Conservation (phyloP, 2,329 filamentous ascomycete genomes). For the Paecilomyces niveus region DNA sequence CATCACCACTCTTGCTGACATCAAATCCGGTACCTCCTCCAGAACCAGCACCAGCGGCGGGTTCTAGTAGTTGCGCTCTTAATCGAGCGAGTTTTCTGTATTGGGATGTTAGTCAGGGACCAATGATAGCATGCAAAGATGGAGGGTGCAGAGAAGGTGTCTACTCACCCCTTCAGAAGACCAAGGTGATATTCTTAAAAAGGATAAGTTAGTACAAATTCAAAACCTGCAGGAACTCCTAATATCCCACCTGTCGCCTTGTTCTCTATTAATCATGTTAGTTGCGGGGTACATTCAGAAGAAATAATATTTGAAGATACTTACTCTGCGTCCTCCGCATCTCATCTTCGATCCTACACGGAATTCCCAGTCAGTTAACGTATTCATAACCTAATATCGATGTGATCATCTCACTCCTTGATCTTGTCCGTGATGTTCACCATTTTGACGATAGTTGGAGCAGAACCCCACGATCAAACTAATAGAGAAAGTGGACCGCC, state of each 20-base stretch:
- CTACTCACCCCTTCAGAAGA: slow-evolving; percentile 80
- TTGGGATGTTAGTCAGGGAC: slow-evolving; percentile 12
- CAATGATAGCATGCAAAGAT: background rate
- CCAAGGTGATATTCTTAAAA: slow-evolving; percentile 89
- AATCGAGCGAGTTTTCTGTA: slow-evolving; percentile 90
- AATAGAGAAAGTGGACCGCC: background rate
- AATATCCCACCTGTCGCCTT: slow-evolving; percentile 82
- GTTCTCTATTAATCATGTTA: slow-evolving; percentile 62
- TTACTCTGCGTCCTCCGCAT: slow-evolving; percentile 98
- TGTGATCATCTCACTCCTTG: slow-evolving; percentile 68
- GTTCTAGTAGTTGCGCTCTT: slow-evolving; percentile 89
- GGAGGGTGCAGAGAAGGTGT: background rate
- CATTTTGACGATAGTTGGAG: slow-evolving; percentile 51
- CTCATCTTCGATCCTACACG: slow-evolving; percentile 90
- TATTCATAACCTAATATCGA: background rate
- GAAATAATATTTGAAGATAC: slow-evolving; percentile 20
- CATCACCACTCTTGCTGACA: slow-evolving; percentile 93
- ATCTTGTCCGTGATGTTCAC: slow-evolving; percentile 99
- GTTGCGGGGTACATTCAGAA: slow-evolving; percentile 18
- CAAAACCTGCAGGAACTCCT: background rate
- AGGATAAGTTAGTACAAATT: slow-evolving; percentile 27
- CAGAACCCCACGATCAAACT: slow-evolving; percentile 1
- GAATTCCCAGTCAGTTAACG: slow-evolving; percentile 1
- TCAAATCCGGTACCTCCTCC: slow-evolving; percentile 77
- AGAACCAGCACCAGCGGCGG: slow-evolving; percentile 68